Conservation (phyloP, 768 basidiomycete genomes). For the Leucocoprinus birnbaumii region DNA sequence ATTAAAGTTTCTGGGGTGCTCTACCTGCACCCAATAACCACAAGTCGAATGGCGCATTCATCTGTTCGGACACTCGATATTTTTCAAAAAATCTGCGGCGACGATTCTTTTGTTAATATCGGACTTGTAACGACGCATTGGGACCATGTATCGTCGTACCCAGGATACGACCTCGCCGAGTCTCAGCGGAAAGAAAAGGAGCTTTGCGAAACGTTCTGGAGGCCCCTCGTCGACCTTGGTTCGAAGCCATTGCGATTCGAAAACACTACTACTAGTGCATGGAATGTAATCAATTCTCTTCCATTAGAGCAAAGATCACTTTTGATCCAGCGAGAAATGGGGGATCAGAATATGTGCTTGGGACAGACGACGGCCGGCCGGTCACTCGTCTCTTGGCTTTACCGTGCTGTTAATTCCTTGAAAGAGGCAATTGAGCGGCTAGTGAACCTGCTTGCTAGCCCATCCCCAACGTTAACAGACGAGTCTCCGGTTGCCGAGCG, state of each 20-base stretch:
- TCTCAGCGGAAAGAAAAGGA: background rate
- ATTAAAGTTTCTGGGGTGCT: constrained; percentile 10
- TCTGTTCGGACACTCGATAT: constrained; percentile 1
- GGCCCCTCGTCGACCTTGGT: background rate
- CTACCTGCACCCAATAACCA: constrained; percentile 12
- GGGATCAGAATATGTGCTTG: constrained; percentile 12
- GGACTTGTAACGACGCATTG: constrained; percentile 12
- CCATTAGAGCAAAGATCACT: background rate
- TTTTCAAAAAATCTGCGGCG: constrained; percentile 12
- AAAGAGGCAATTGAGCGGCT: background rate
- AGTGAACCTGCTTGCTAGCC: background rate
- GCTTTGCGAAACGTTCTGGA: constrained; percentile 2
- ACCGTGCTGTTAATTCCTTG: background rate
- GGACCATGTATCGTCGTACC: background rate
- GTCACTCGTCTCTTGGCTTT: constrained; percentile 6
- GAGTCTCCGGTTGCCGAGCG: background rate
- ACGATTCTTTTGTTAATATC: background rate
- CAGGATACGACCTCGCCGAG: background rate
- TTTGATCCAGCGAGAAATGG: constrained; percentile 15
- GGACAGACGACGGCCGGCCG: constrained; percentile 12
- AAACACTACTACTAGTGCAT: constrained; percentile 4
- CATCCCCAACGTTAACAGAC: too few relatives aligned
- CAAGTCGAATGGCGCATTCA: constrained; percentile 2
- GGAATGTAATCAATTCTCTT: constrained; percentile 11
- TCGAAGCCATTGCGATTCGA: constrained; percentile 6